These are phyloP conservation scores for Calonectria ilicicola DNA, from an alignment of 2,329 filamentous ascomycete species.

Conservation along the genomic window DNA sequence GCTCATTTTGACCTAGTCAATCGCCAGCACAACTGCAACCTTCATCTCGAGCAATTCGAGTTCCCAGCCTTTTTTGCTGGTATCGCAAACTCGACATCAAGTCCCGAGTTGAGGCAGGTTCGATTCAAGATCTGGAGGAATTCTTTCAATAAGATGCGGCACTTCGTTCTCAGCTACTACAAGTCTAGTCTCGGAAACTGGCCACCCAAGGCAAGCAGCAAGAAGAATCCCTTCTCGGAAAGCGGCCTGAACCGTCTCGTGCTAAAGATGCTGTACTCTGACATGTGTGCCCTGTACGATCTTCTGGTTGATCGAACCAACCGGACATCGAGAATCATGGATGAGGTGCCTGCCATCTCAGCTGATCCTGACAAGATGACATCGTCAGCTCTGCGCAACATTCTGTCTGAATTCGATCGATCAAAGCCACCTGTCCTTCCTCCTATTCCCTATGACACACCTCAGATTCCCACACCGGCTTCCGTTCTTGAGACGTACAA, in stretches of 20 bases:
- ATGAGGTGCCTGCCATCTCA: constrained; percentile 70
- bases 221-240: constrained; percentile 91
- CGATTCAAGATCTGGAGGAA: constrained; percentile 87
- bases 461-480: constrained; percentile 78
- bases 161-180: constrained; percentile 77
- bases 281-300: constrained; percentile 90
- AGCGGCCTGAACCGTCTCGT: constrained; percentile 89
- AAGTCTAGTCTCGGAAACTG: constrained; percentile 74
- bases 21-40: constrained; percentile 77
- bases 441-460: constrained; percentile 90
- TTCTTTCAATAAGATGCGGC: constrained; percentile 79
- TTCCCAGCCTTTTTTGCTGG: constrained; percentile 92
- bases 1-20: constrained; percentile 83
- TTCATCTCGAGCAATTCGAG: constrained; percentile 86
- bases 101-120: constrained; percentile 79
- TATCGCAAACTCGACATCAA: constrained; percentile 84
- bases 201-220: constrained; percentile 91
- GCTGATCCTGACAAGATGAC: constrained; percentile 70
- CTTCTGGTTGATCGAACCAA: constrained; percentile 84
- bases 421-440: constrained; percentile 91
- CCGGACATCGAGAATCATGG: constrained; percentile 82
- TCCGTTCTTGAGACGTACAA: constrained; percentile 74
- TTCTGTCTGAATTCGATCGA: constrained; percentile 89
- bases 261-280: constrained; percentile 83
- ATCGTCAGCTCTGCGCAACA: constrained; percentile 78